Base-by-base conservation (phyloP, 2,329 filamentous ascomycete genomes). In the Cercospora sojina region DNA sequence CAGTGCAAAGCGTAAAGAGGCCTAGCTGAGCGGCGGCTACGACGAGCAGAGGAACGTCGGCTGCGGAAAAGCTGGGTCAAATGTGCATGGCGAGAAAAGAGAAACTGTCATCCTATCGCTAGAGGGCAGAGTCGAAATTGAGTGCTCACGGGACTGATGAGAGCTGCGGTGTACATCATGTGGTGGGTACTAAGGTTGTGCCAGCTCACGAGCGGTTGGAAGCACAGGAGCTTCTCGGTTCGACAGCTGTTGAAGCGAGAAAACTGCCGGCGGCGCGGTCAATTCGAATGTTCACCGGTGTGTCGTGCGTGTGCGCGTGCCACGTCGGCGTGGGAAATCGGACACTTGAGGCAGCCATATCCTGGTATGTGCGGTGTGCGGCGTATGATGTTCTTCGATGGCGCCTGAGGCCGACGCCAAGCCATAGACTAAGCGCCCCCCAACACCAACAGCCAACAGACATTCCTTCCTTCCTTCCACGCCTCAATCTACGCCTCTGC, bases 81-180 rank as follows among this genome's bases (percentile, higher is more conserved):
- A 53, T 20, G 18, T 66, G 59, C 60, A 63, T 63, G 41, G 49
- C 35, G n/a, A 63, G 53, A 58, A 66, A 66, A 59, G 59, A 63
- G 59, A 20, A 59, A 51, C 47, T 53, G 64, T n/a, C 51, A 41
- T 25, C 64, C 38, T 43, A 56, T 66, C 60, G 55, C 55, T 64
- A 55, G 35, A 23, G 32, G 29, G 38, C 53, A 60, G 29, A 56
- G 58, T 47, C n/a, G 27, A 57, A 9, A 43, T 64, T 62, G 25
- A 23, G 12, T 25, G 2, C 55, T 56, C 59, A 59, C 64, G 38
- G 38, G 64, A 66, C 60, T 25, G 31, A n/a, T 32, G 47, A 29
- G 25, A 64, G 60, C 64, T 66, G 64, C 64, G 62, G 27, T n/a
- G 27, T 25, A 43, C 55, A 57, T 64, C 61, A 43, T 56, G 31